A percentile compares a stretch with the other conserved stretches of the same genome.
Evolutionary conservation across 2,329 filamentous ascomycete species (phyloP).

Genomic region (Coniella lustricola): DNA sequence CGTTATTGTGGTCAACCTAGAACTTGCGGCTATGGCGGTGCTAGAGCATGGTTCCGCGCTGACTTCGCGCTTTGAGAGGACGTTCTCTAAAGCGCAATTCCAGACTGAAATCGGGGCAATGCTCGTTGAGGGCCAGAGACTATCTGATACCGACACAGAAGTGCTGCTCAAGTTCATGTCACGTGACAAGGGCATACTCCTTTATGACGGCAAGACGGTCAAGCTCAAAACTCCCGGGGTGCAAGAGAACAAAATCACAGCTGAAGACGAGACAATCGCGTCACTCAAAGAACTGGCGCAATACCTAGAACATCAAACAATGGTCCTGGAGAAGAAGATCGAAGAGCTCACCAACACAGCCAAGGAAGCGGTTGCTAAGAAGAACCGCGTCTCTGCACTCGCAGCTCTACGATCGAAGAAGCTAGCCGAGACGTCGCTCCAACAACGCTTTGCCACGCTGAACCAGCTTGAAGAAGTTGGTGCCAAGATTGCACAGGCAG

Average conservation of each 20-base stretch:
- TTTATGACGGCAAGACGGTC: conserved; percentile 61
- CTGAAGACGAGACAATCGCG: conserved; percentile 76
- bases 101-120: conserved; percentile 47
- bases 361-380: conserved; percentile 61
- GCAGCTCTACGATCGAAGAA: conserved; percentile 79
- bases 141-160: conserved; percentile 61
- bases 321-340: conserved; percentile 59
- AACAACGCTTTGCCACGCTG: conserved; percentile 65
- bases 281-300: conserved; percentile 73
- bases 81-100: conserved; percentile 63
- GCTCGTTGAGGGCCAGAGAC: conserved; percentile 38
- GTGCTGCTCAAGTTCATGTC: conserved; percentile 64
- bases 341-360: conserved; percentile 58
- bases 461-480: conserved; percentile 78
- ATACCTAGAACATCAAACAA: conserved; percentile 66
- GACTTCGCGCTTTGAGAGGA: conserved; percentile 53
- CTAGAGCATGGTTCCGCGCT: conserved; percentile 34
- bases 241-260: conserved; percentile 51
- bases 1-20: conserved; percentile 58
- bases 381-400: conserved; percentile 69
- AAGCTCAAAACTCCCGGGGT: conserved; percentile 57
- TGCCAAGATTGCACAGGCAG: conserved; percentile 75
- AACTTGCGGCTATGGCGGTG: conserved; percentile 51
- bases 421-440: conserved; percentile 65
- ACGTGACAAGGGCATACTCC: conserved; percentile 55